Evolutionary conservation across 2,329 filamentous ascomycete genomes (phyloP), one percentile per base, ranked within the genome.

Genomic region (Colletotrichum sojae): DNA sequence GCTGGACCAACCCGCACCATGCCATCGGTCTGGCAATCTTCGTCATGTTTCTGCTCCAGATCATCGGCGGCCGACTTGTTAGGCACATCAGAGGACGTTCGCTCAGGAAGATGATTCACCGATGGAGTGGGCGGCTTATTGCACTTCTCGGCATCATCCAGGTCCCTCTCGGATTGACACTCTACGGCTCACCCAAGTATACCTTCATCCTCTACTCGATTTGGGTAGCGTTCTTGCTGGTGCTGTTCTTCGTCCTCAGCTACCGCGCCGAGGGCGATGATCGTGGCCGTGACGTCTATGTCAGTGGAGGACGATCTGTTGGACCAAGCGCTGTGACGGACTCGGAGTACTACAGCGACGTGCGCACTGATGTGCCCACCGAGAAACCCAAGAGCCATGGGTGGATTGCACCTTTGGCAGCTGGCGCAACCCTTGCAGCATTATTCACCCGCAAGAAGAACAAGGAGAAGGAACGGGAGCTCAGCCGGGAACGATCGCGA

Each of bases 141-240:
- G 92, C 93, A 3, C 81, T 98, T 18, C 84, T 99, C 4, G 96
- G 94, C 0, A 90, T 98, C 72, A 88, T 91, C 4, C 96, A 99
- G 78, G 89, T 99, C 12, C 92, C 96, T 0, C 85, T 99, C 0
- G 96, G 96, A 0, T 85, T 99, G 54, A 95, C 95, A 0, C 85
- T 99, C 1, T 99, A 98, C 76, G 96, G 96, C 6, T 97, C 95
- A 36, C 95, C 96, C 5, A 90, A 92, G 75, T 89, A 88, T 45
- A 86, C 95, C 4, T 99, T 98, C 78, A 90, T 99, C 60, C 84
- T 98, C 4, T 99, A 92, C 76, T 88, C 95, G 0, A 71, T 98
- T 0, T 95, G 92, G 85, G 91, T 92, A 78, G 88, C 89, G 31
- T 85, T 92, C 18, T 82, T 98, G 40, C 73, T 98, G 16, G 75